These are phyloP conservation scores for Mycena metata DNA, from an alignment of 768 basidiomycete species.

Conservation along the genomic window DNA sequence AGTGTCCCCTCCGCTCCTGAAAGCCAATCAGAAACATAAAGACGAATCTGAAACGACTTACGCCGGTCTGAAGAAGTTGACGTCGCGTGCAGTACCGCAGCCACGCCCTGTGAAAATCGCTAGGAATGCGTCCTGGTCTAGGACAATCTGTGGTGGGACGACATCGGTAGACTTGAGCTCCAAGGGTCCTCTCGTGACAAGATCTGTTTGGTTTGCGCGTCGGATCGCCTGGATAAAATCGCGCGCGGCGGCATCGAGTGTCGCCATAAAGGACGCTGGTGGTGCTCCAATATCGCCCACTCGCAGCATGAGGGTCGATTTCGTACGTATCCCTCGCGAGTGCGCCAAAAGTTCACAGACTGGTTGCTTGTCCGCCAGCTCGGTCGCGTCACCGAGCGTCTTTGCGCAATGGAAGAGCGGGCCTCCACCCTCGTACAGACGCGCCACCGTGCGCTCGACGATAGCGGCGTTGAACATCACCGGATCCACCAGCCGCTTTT, in stretches of 20 bases:
- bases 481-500: constrained; percentile 41
- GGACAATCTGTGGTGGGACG: constrained; percentile 44
- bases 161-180: constrained; percentile 45
- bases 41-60: constrained; percentile 25
- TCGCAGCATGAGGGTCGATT: constrained; percentile 31
- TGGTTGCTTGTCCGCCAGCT: neutral
- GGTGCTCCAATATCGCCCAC: constrained; percentile 28
- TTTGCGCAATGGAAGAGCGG: constrained; percentile 37
- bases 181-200: constrained; percentile 42
- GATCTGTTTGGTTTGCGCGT: constrained; percentile 41
- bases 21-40: too few species aligned
- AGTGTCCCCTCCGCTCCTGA: constrained; percentile 44
- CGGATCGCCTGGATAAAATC: constrained; percentile 41
- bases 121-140: constrained; percentile 44
- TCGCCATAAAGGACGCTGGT: constrained; percentile 21
- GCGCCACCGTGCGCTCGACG: constrained; percentile 38
- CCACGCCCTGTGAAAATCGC: constrained; percentile 48
- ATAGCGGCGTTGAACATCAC: constrained; percentile 29
- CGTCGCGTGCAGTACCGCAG: constrained; percentile 44
- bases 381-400: neutral
- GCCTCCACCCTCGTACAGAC: constrained; percentile 27
- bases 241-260: constrained; percentile 40
- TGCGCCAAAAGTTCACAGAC: neutral
- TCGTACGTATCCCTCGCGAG: constrained; percentile 20
- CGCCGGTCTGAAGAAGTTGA: constrained; percentile 48